Conservation (phyloP, 2,329 filamentous ascomycete genomes). For the Paramyrothecium roridum region DNA sequence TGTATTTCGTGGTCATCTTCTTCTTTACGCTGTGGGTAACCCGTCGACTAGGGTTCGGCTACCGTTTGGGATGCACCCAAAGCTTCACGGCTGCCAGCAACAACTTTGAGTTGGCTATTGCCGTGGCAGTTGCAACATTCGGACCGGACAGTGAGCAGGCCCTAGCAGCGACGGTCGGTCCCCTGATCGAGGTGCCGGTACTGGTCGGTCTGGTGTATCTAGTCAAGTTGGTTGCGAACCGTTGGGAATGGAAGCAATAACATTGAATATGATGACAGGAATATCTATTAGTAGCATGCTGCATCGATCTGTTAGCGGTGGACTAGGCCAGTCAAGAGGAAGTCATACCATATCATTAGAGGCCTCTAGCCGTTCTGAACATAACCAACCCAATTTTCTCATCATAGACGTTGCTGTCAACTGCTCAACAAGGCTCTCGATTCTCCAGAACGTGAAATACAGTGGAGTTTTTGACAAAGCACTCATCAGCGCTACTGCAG, state of each 20-base stretch:
- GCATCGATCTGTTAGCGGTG: no score
- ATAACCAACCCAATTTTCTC: no score
- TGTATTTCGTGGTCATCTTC: conserved; percentile 80
- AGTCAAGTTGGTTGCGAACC: conserved; percentile 55
- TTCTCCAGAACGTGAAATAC: conserved; percentile 30
- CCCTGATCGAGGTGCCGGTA: conserved; percentile 83
- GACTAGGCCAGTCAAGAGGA: no score
- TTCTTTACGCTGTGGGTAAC: conserved; percentile 61
- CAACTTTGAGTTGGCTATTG: conserved; percentile 90
- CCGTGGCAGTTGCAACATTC: conserved; percentile 79
- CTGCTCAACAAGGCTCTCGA: neutral
- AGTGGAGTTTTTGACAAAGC: conserved; percentile 29
- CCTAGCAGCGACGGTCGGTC: conserved; percentile 78
- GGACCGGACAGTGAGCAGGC: conserved; percentile 77
- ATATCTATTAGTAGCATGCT: conserved; percentile 8
- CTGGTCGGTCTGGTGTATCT: conserved; percentile 74
- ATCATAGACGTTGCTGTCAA: neutral
- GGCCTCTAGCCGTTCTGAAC: no score
- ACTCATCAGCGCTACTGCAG: conserved; percentile 18
- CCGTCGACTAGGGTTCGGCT: conserved; percentile 68
- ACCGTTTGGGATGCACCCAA: conserved; percentile 69
- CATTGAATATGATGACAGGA: neutral
- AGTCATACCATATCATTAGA: no score
- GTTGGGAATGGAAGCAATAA: conserved; percentile 48
- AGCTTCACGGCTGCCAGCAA: conserved; percentile 90